Conservation (phyloP, 2,329 filamentous ascomycete genomes). For the Venturia aucupariae region DNA sequence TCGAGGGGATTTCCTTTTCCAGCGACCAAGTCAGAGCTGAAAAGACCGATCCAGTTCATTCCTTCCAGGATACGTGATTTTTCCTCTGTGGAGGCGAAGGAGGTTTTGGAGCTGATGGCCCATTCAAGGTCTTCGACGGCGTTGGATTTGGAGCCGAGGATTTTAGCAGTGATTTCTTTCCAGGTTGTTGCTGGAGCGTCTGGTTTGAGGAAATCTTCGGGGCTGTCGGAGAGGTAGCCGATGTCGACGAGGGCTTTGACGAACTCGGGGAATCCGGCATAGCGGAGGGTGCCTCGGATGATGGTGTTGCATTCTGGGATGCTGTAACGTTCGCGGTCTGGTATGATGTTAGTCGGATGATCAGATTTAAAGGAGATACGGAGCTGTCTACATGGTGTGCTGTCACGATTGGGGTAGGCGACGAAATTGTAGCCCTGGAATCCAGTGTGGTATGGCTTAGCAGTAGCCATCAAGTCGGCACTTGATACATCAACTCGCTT, state of each 20-base stretch:
- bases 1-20: constrained; percentile 75
- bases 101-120: constrained; percentile 66
- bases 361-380: no score
- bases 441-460: constrained; percentile 79
- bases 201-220: constrained; percentile 52
- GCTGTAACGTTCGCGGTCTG: constrained; percentile 70
- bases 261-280: constrained; percentile 84
- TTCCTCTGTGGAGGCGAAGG: constrained; percentile 58
- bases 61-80: constrained; percentile 61
- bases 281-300: constrained; percentile 75
- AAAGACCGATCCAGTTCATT: constrained; percentile 61
- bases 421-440: constrained; percentile 85
- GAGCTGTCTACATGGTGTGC: constrained; percentile 49
- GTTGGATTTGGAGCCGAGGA: constrained; percentile 60
- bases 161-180: constrained; percentile 75
- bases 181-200: constrained; percentile 53
- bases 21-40: constrained; percentile 59
- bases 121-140: constrained; percentile 60
- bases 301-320: constrained; percentile 89
- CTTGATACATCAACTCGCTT: constrained; percentile 50
- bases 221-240: constrained; percentile 72
- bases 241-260: constrained; percentile 80
- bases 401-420: constrained; percentile 89
- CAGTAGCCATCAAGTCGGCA: constrained; percentile 70
- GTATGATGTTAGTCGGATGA: not conserved